Base-by-base conservation (phyloP, 768 basidiomycete genomes). In the Leccinum variicolor region DNA sequence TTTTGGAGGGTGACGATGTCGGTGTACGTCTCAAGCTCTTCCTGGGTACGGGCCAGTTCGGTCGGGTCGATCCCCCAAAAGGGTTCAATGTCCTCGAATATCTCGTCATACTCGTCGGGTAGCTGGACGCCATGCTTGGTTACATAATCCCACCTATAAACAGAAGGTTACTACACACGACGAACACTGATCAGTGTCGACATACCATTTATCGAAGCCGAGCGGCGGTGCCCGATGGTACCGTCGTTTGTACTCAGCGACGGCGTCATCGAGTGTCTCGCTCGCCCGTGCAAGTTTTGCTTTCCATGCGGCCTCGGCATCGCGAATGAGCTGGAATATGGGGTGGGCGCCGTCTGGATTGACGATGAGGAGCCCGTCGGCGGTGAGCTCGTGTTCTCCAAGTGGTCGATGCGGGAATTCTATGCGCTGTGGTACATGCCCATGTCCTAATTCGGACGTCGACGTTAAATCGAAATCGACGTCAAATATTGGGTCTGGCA, bases 31-130 rank as follows among this genome's bases (percentile, higher is more conserved):
- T 76, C 73, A 14, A 67, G 60, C 31, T 58, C 62, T n/a, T 51
- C 26, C 33, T 66, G 71, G 0, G 60, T 54, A 10, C 23, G 47
- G 0, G 62, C 66, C 15, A 77, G 43, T 1, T 66, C 64, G 1
- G 46, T n/a, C 0, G 75, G 75, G 33, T 68, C 61, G 49, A 79
- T 62, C 0, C 73, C 77, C 68, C 69, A 75, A 62, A 69, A 76
- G 0, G 74, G 72, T 25, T 72, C 69, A 9, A 79, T 57, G 52
- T 78, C 71, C 7, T 66, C 59, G 54, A 69, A 62, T 50, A 80
- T 79, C 58, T 78, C 76, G 63, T 81, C 78, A 49, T 81, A 80
- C 54, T 80, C 79, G 58, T 80, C 80, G 15, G 73, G 75, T 1
- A 80, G 68, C 45, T 71, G 74, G 2, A 80, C 71, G 28, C 71